Percentiles rank a stretch among this genome's conserved stretches.
phyloP scores from a whole-genome alignment of 2,329 filamentous ascomycete genomes.

The Claviceps sp. region DNA sequence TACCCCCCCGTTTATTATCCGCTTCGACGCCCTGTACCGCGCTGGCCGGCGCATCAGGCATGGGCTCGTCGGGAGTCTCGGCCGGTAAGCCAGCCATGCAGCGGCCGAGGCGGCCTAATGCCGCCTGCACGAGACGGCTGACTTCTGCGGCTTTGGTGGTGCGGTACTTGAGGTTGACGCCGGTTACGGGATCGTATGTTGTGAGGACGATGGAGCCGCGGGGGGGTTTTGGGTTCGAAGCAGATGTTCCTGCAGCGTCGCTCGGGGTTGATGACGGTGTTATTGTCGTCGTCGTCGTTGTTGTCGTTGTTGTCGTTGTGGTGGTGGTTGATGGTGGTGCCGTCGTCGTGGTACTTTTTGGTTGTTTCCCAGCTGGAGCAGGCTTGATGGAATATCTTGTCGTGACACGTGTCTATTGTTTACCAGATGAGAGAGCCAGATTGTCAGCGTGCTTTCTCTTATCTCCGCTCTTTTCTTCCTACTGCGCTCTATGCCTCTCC shows the following conservation, averaged over 20 bases:
- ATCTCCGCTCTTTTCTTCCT: background rate
- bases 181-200: constrained; percentile 73
- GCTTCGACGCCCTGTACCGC: constrained; percentile 1
- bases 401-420: constrained; percentile 66
- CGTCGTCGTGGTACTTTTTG: constrained; percentile 10
- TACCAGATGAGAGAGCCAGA: constrained; percentile 2
- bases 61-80: constrained; percentile 27
- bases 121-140: constrained; percentile 57
- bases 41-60: constrained; percentile 24
- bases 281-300: background rate
- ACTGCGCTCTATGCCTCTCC: background rate
- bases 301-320: background rate
- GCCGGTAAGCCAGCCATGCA: constrained; percentile 45
- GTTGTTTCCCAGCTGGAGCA: constrained; percentile 18
- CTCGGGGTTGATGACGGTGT: constrained; percentile 8
- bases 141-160: constrained; percentile 90
- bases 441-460: background rate
- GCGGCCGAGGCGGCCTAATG: constrained; percentile 62
- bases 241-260: constrained; percentile 12
- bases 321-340: no score
- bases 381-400: constrained; percentile 73
- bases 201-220: constrained; percentile 69
- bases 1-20: constrained; percentile 19
- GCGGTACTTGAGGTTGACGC: constrained; percentile 77
- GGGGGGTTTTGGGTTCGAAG: constrained; percentile 29